Evolutionary conservation across 306 rosid genomes (phyloP), one percentile per base, ranked within the genome.

Genomic region (Prunus fruticosa): DNA sequence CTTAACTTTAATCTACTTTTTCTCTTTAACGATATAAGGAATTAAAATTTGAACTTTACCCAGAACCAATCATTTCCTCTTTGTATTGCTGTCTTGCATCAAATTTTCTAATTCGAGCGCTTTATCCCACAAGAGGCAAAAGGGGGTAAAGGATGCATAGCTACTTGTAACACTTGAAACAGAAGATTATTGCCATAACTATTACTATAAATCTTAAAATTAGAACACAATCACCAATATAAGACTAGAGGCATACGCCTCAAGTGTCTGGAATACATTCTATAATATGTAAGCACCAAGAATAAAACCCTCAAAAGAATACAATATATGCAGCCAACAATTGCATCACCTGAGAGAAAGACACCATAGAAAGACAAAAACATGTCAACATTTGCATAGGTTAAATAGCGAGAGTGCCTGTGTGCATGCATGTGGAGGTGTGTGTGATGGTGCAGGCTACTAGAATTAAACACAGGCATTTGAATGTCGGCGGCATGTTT

Each of bases 331-430:
- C 76, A 77, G 72, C 81, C 73, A 30, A 54, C 81, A 53, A 60
- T 43, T 50, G 69, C 69, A 60, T 41, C 47, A 75, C 85, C 87
- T 86, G 81, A 54, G 77, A 58, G 12, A 69, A 63, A 56, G 41
- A 76, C 1, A 77, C 18, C 18, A 9, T 54, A 8, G 6, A 32
- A 12, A 70, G 25, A 52, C 1, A 19, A 53, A 71, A 0, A 0
- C 41, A 30, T 38, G 76, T 23, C 8, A 52, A 23, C 16, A 46
- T 45, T 18, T 53, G 11, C 30, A 38, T 2, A 18, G 7, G 69
- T 38, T 43, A 19, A 9, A 52, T 5, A 19, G 41, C 9, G 20
- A 47, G 19, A 9, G 9, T 34, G 27, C 1, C 6, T 63, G 9
- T 62, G 45, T 28, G 9, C 7, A 4, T 18, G 20, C 11, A 16